phyloP scores from a whole-genome alignment of 768 basidiomycete species.

The Phlegmacium glaucopus region DNA sequence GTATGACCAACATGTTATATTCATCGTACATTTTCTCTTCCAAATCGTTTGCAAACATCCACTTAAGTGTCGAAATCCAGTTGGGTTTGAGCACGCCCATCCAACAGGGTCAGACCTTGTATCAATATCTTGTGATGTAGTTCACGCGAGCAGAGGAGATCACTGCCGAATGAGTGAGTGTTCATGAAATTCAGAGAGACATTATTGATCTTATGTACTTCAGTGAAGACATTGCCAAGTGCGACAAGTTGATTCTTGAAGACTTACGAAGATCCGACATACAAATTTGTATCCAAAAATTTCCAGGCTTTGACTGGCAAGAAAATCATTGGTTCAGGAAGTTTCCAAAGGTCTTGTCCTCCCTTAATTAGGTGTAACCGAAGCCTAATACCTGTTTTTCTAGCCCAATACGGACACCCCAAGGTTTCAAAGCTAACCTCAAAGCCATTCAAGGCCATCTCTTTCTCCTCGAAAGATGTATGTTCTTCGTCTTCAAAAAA shows the following conservation, averaged over 20 bases:
- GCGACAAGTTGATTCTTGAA: too few relatives aligned
- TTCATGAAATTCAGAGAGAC: too few relatives aligned
- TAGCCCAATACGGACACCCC: slow-evolving; percentile 84
- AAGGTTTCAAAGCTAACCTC: slow-evolving; percentile 98
- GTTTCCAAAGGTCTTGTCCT: slow-evolving; percentile 72
- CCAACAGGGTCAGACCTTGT: slow-evolving; percentile 95
- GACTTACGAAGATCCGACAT: slow-evolving; percentile 93
- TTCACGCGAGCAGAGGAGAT: slow-evolving; percentile 97
- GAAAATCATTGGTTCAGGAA: slow-evolving; percentile 84
- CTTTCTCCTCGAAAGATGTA: slow-evolving; percentile 93
- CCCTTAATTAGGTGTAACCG: neutral
- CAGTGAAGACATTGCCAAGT: slow-evolving; percentile 66
- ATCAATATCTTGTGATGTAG: too few relatives aligned
- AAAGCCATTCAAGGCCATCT: too few relatives aligned
- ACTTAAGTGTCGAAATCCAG: slow-evolving; percentile 34
- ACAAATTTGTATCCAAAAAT: slow-evolving; percentile 90
- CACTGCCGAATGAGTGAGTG: slow-evolving; percentile 86
- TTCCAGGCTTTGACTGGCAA: too few relatives aligned
- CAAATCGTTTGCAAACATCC: neutral
- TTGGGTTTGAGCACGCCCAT: too few relatives aligned
- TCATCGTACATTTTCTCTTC: slow-evolving; percentile 56
- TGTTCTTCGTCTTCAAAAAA: slow-evolving; percentile 98
- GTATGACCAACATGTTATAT: slow-evolving; percentile 96
- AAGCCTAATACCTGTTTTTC: neutral
- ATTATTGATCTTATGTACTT: too few relatives aligned